These are phyloP conservation scores for Xanthoparmelia taractica DNA, from an alignment of 495 filamentous ascomycete genomes.

Conservation along the genomic window DNA sequence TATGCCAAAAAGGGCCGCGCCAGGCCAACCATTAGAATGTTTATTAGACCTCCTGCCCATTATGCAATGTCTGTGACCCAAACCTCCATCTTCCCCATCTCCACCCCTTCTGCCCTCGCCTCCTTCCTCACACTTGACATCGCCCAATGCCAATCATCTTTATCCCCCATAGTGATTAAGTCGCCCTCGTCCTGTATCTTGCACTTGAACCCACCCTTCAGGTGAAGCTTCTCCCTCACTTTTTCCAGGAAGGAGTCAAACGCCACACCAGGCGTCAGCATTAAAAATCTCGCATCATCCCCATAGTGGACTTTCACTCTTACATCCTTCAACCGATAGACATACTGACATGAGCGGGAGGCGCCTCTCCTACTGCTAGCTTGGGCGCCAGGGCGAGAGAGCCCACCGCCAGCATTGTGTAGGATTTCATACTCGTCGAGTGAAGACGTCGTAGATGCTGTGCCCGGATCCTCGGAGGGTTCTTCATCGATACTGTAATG, in stretches of 20 bases:
- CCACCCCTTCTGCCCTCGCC: constrained; percentile 65
- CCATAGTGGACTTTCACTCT: constrained; percentile 79
- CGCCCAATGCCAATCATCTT: constrained; percentile 89
- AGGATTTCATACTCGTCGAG: constrained; percentile 67
- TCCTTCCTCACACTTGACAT: constrained; percentile 56
- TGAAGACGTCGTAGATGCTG: constrained; percentile 16
- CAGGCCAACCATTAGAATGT: background rate
- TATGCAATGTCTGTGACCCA: constrained; percentile 16
- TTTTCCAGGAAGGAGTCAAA: constrained; percentile 67
- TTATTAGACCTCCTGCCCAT: background rate
- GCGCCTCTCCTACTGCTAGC: constrained; percentile 29
- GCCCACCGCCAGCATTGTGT: constrained; percentile 31
- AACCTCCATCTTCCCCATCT: constrained; percentile 95
- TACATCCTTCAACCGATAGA: constrained; percentile 46
- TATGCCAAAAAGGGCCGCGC: background rate
- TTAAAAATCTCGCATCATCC: constrained; percentile 91
- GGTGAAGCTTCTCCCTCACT: constrained; percentile 77
- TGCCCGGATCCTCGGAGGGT: constrained; percentile 52
- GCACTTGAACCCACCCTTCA: constrained; percentile 73
- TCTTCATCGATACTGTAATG: constrained; percentile 33
- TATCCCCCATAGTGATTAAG: constrained; percentile 94
- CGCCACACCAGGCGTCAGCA: constrained; percentile 64
- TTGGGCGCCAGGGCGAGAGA: constrained; percentile 30
- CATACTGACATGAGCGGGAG: constrained; percentile 29
- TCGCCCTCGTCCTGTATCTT: constrained; percentile 80